phyloP scores from a whole-genome alignment of 2,329 filamentous ascomycete genomes.

The Aspergillus pseudoviridinutans region DNA sequence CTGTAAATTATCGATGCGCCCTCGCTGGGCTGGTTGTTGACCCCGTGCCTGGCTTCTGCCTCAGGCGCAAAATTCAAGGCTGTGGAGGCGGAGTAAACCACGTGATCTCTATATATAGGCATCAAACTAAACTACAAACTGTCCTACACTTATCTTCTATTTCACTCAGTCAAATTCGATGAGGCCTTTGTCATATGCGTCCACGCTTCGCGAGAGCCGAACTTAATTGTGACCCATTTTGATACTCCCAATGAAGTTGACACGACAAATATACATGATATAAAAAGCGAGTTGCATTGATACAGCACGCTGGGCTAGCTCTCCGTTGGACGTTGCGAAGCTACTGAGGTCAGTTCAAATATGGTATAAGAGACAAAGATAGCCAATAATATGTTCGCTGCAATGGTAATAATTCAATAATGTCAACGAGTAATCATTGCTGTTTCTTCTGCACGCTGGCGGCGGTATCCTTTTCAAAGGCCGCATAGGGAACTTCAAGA shows the following conservation, averaged over 20 bases:
- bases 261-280: background rate
- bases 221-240: background rate
- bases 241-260: background rate
- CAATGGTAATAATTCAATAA: constrained; percentile 2
- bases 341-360: background rate
- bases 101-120: constrained; percentile 3
- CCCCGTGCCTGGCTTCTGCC: constrained; percentile 2
- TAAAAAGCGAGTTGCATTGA: background rate
- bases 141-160: background rate
- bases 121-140: background rate
- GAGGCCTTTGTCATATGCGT: background rate
- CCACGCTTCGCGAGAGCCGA: background rate
- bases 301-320: background rate
- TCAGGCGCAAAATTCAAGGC: background rate
- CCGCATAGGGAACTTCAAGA: constrained; percentile 84
- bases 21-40: background rate
- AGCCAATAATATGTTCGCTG: background rate
- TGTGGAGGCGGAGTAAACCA: background rate
- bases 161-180: background rate
- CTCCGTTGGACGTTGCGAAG: background rate
- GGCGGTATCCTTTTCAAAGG: constrained; percentile 95
- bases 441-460: constrained; percentile 82
- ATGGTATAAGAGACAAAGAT: background rate
- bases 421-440: constrained; percentile 41
- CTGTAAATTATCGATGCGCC: background rate